Evolutionary conservation across 2,329 filamentous ascomycete genomes (phyloP).

Genomic region (Trematosphaeria pertusa): DNA sequence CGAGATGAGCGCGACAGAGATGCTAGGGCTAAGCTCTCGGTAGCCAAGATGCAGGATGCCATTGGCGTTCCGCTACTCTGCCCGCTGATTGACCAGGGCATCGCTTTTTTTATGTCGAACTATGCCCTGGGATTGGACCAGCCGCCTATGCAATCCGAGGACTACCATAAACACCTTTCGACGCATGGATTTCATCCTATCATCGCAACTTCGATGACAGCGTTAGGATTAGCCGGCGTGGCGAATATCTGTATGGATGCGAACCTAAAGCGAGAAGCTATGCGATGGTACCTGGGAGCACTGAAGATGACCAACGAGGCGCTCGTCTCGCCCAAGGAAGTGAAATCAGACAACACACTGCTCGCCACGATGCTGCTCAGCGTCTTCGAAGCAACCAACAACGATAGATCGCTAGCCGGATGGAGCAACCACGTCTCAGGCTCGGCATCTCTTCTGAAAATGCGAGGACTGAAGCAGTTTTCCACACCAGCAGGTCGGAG

Average conservation of each 20-base stretch:
- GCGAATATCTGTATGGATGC: slow-evolving; percentile 36
- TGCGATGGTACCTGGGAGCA: slow-evolving; percentile 39
- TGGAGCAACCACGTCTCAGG: slow-evolving; percentile 48
- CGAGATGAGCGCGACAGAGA: slow-evolving; percentile 25
- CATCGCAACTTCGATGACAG: slow-evolving; percentile 42
- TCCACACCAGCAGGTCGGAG: slow-evolving; percentile 34
- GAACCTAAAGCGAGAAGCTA: slow-evolving; percentile 35
- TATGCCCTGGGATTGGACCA: slow-evolving; percentile 35
- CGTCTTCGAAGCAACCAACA: slow-evolving; percentile 44
- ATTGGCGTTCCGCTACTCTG: slow-evolving; percentile 22
- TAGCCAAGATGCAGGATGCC: slow-evolving; percentile 13
- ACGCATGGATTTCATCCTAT: slow-evolving; percentile 43
- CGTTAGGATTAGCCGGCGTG: slow-evolving; percentile 41
- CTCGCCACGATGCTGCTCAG: slow-evolving; percentile 39
- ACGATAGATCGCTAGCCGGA: slow-evolving; percentile 34
- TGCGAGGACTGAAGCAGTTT: slow-evolving; percentile 41
- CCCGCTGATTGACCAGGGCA: slow-evolving; percentile 38
- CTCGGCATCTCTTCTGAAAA: slow-evolving; percentile 37
- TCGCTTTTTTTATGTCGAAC: slow-evolving; percentile 43
- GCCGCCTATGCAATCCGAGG: slow-evolving; percentile 31
- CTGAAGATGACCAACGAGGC: slow-evolving; percentile 42
- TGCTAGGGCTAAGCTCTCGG: slow-evolving; percentile 5
- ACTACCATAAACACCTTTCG: slow-evolving; percentile 31
- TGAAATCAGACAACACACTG: slow-evolving; percentile 41
- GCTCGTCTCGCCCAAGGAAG: slow-evolving; percentile 30